Evolutionary conservation across 495 filamentous ascomycete genomes (phyloP).

Genomic region (Thozetella sp.): DNA sequence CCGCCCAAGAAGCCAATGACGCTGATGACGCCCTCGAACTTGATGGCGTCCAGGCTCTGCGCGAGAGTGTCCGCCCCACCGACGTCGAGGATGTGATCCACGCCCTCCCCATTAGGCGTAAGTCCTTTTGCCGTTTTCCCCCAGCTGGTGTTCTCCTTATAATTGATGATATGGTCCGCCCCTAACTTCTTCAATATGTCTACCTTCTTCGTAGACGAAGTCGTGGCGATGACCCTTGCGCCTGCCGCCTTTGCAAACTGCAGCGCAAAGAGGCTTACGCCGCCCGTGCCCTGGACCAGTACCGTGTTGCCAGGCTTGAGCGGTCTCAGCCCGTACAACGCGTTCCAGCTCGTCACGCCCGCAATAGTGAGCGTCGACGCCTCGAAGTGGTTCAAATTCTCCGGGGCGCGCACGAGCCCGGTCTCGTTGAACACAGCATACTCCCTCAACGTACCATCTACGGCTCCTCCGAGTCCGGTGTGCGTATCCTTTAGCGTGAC

Average conservation of each 20-base stretch:
- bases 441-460: constrained; percentile 73
- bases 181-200: constrained; percentile 70
- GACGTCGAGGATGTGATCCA: constrained; percentile 74
- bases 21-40: constrained; percentile 67
- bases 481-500: constrained; percentile 38
- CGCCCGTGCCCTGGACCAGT: constrained; percentile 80
- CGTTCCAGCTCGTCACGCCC: constrained; percentile 81
- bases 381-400: constrained; percentile 63
- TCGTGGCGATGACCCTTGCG: constrained; percentile 80
- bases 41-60: constrained; percentile 67
- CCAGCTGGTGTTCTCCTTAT: constrained; percentile 71
- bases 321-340: constrained; percentile 68
- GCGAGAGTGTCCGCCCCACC: constrained; percentile 63
- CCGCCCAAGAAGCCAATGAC: constrained; percentile 70
- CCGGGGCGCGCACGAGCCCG: constrained; percentile 67
- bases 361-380: constrained; percentile 72
- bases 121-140: constrained; percentile 72
- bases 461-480: constrained; percentile 69
- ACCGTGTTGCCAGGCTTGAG: constrained; percentile 72
- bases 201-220: constrained; percentile 67
- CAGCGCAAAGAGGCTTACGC: constrained; percentile 76
- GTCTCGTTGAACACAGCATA: constrained; percentile 72
- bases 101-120: constrained; percentile 60
- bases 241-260: constrained; percentile 88
- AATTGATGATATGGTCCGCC: constrained; percentile 80